Conservation (phyloP, 225 moss, liverwort and hornwort genomes). For the Bryoerythrophyllum caledonicum region DNA sequence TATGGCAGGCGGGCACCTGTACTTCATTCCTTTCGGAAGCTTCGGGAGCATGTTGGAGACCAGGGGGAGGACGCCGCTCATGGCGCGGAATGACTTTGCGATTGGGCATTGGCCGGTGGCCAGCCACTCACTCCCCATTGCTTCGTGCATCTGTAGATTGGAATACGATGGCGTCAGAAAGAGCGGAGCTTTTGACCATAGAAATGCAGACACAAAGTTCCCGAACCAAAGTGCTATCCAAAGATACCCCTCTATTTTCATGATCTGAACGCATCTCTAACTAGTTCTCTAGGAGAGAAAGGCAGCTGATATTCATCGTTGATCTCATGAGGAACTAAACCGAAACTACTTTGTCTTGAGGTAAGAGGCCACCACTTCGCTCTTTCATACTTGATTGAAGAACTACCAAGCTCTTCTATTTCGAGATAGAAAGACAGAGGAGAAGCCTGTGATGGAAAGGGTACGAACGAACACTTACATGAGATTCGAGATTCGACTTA, state of each 20-base stretch:
- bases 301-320: too few relatives aligned
- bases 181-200: background rate
- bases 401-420: too few relatives aligned
- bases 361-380: too few relatives aligned
- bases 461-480: slow-evolving; percentile 13
- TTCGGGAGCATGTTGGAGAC: slow-evolving; percentile 64
- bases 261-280: too few relatives aligned
- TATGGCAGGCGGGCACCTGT: slow-evolving; percentile 89
- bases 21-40: slow-evolving; percentile 73
- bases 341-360: too few relatives aligned
- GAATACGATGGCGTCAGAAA: background rate
- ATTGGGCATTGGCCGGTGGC: slow-evolving; percentile 92
- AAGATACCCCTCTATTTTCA: too few relatives aligned
- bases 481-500: slow-evolving; percentile 22
- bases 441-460: background rate
- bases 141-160: slow-evolving; percentile 56
- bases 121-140: slow-evolving; percentile 93
- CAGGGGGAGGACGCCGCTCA: slow-evolving; percentile 73
- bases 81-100: slow-evolving; percentile 86
- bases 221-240: background rate
- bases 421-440: background rate
- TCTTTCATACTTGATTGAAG: too few relatives aligned
- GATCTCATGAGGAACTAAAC: too few relatives aligned
- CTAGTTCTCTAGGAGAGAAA: too few relatives aligned
- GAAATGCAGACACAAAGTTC: background rate